Percentiles rank a stretch among this genome's conserved stretches.
Conservation (phyloP, 2,329 filamentous ascomycete genomes). For the Gnomoniopsis smithogilvyi region DNA sequence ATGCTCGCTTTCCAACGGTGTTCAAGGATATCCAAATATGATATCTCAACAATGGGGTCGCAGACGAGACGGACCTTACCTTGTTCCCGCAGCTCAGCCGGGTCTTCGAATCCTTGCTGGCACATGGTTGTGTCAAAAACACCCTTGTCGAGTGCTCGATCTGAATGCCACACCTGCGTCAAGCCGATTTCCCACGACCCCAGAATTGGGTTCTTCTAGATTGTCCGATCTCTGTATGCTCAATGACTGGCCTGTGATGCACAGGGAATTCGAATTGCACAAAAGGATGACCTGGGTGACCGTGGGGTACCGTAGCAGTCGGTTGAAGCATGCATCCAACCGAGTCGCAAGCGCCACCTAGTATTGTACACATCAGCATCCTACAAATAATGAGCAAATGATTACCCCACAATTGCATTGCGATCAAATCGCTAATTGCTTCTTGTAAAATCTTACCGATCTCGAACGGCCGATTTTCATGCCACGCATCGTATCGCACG, state of each 20-base stretch:
- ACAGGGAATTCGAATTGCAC: not conserved
- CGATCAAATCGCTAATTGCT: not conserved
- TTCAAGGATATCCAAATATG: not conserved
- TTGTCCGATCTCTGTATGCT: not conserved
- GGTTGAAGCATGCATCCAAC: not conserved
- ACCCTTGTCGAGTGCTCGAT: conserved; percentile 14
- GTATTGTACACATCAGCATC: not conserved
- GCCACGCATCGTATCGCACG: not conserved
- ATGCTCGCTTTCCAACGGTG: no score
- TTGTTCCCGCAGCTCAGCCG: conserved; percentile 12
- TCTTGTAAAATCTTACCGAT: not conserved
- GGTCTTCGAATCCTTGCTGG: conserved; percentile 15
- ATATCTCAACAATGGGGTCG: not conserved
- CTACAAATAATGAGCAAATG: not conserved
- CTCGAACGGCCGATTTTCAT: not conserved
- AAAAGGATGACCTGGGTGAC: not conserved
- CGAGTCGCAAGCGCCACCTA: not conserved
- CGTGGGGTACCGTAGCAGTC: not conserved
- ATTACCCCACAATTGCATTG: not conserved
- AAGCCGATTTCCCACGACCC: not conserved
- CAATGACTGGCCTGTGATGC: not conserved
- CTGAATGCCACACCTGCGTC: conserved; percentile 16
- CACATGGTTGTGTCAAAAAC: conserved; percentile 9
- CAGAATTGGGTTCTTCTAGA: not conserved
- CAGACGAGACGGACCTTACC: conserved; percentile 9